Conservation (phyloP, 495 filamentous ascomycete species). For the Neurospora sp. region DNA sequence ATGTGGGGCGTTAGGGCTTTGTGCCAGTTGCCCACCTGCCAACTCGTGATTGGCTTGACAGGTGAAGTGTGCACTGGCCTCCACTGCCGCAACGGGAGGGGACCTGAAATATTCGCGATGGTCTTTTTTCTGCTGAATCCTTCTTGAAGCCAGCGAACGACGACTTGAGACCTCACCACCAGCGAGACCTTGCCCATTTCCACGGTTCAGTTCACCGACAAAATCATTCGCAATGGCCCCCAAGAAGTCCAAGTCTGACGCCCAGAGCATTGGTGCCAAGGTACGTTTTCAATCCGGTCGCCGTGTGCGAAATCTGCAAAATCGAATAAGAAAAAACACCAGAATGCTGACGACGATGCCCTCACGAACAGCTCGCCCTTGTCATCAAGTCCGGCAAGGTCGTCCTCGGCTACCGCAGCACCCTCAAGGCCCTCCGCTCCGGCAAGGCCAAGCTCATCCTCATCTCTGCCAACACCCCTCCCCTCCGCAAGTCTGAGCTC, state of each 20-base stretch:
- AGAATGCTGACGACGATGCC: constrained; percentile 3
- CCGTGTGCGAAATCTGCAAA: neutral
- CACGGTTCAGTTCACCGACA: constrained; percentile 3
- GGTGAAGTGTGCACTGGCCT: neutral
- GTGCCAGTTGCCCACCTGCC: neutral
- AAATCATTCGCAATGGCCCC: constrained; percentile 57
- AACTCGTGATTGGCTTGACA: neutral
- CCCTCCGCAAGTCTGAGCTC: constrained; percentile 89
- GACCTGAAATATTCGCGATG: neutral
- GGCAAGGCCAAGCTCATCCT: constrained; percentile 74
- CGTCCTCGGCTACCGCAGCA: constrained; percentile 79
- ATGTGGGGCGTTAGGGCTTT: constrained; percentile 38
- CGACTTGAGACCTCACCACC: neutral
- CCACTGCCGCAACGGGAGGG: neutral
- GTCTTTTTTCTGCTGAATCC: constrained; percentile 3
- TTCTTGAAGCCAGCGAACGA: constrained; percentile 12
- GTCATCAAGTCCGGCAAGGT: constrained; percentile 94
- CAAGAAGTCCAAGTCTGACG: constrained; percentile 90
- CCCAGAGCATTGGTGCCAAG: constrained; percentile 83
- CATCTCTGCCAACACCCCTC: constrained; percentile 81
- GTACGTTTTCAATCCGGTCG: constrained; percentile 3
- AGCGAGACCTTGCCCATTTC: neutral
- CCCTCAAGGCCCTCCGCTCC: constrained; percentile 86
- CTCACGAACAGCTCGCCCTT: constrained; percentile 50
- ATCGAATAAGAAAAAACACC: neutral